A percentile compares a stretch with the other conserved stretches of the same genome.
Evolutionary conservation across 2,329 filamentous ascomycete genomes (phyloP).

Genomic region (Fusarium concolor): DNA sequence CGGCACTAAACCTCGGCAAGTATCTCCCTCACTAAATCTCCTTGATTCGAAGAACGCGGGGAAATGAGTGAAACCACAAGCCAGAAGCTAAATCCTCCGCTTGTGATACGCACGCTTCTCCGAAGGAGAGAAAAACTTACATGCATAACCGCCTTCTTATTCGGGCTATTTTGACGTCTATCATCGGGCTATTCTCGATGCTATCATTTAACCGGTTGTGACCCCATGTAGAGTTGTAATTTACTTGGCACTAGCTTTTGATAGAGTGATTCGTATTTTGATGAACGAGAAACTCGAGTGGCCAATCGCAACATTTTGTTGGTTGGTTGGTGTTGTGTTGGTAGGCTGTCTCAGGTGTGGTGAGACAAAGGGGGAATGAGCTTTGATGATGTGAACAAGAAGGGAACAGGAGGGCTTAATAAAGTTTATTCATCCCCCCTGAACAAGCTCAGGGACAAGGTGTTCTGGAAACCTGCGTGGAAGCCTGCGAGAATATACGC

Average conservation of each 20-base stretch:
- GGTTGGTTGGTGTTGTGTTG: neutral
- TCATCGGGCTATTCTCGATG: slow-evolving; percentile 11
- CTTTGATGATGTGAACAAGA: neutral
- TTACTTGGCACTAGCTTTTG: neutral
- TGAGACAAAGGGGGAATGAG: neutral
- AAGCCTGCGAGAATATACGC: neutral
- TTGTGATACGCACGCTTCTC: slow-evolving; percentile 20
- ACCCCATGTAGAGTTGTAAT: neutral
- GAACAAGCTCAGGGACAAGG: neutral
- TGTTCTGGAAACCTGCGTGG: neutral
- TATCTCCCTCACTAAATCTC: neutral
- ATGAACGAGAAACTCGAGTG: neutral
- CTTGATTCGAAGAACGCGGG: slow-evolving; percentile 10
- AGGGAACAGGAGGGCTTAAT: neutral
- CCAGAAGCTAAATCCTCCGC: neutral
- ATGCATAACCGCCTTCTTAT: slow-evolving; percentile 22
- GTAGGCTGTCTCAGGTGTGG: neutral
- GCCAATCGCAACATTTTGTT: slow-evolving; percentile 1
- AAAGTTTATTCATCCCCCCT: neutral
- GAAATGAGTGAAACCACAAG: slow-evolving; percentile 13
- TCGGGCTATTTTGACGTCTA: slow-evolving; percentile 13
- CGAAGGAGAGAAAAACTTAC: slow-evolving; percentile 3
- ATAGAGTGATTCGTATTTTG: no score
- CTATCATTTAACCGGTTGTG: neutral
- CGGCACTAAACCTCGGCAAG: slow-evolving; percentile 12